These are phyloP conservation scores for Lentinula sp. DNA, from an alignment of 768 basidiomycete genomes.

Conservation along the genomic window DNA sequence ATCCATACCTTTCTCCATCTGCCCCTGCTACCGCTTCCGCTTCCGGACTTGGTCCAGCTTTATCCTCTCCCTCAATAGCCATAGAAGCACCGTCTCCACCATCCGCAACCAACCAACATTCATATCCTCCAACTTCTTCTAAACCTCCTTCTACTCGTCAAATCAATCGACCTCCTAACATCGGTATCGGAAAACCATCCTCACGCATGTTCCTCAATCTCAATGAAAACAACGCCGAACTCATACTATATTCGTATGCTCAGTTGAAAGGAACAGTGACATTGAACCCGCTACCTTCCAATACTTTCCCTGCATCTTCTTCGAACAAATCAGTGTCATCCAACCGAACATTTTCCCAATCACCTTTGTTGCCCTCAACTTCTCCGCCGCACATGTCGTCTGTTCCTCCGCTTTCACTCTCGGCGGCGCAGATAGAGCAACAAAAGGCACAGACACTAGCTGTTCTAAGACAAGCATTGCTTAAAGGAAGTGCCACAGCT, in stretches of 20 bases:
- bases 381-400: constrained; percentile 10
- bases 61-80: constrained; percentile 7
- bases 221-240: constrained; percentile 41
- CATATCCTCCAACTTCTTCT: background rate
- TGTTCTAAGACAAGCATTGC: constrained; percentile 42
- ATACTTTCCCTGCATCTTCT: background rate
- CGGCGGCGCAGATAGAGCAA: constrained; percentile 23
- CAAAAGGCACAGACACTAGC: constrained; percentile 42
- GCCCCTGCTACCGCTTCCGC: constrained; percentile 6
- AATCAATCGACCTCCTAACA: constrained; percentile 25
- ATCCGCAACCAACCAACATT: constrained; percentile 21
- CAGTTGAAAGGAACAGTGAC: constrained; percentile 68
- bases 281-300: constrained; percentile 39
- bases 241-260: constrained; percentile 81
- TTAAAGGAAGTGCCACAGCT: constrained; percentile 34
- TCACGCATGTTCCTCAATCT: constrained; percentile 35
- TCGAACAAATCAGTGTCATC: constrained; percentile 7
- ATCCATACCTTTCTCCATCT: constrained; percentile 17
- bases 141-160: constrained; percentile 1
- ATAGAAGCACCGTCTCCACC: constrained; percentile 18
- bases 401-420: background rate
- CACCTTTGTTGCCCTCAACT: constrained; percentile 34
- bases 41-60: constrained; percentile 1
- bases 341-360: constrained; percentile 40
- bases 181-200: constrained; percentile 37